phyloP scores from a whole-genome alignment of 345 rosid species.

The Punica granatum region DNA sequence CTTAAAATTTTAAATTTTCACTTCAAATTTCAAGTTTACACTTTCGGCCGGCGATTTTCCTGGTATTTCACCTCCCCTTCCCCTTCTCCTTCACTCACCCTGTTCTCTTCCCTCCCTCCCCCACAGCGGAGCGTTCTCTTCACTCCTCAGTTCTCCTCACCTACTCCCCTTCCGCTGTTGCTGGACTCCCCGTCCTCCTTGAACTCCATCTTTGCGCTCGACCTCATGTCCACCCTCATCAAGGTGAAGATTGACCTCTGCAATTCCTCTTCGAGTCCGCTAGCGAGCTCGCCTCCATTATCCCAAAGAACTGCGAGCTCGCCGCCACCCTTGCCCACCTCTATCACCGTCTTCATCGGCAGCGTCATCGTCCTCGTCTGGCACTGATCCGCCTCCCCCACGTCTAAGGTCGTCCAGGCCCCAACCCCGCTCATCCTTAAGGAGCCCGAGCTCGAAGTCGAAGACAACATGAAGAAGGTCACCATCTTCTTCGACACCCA shows the following conservation, averaged over 20 bases:
- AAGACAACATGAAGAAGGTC: slow-evolving; percentile 32
- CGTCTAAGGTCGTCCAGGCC: slow-evolving; percentile 15
- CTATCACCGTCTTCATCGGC: slow-evolving; percentile 34
- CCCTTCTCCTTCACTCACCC: neutral
- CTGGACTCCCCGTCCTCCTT: slow-evolving; percentile 12
- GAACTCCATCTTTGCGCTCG: slow-evolving; percentile 20
- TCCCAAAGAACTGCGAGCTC: slow-evolving; percentile 27
- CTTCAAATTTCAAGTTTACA: too few species aligned
- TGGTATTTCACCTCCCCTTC: neutral
- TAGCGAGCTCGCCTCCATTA: slow-evolving; percentile 16
- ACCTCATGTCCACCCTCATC: slow-evolving; percentile 26
- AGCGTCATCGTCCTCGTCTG: slow-evolving; percentile 27
- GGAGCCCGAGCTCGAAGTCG: slow-evolving; percentile 28
- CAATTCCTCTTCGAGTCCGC: slow-evolving; percentile 17
- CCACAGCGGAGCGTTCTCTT: neutral
- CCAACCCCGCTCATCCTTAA: slow-evolving; percentile 26
- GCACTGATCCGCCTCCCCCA: slow-evolving; percentile 25
- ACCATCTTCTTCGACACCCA: slow-evolving; percentile 42
- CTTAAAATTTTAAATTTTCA: too few species aligned
- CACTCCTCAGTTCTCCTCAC: neutral
- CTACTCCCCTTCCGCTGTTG: neutral
- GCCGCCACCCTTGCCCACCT: slow-evolving; percentile 29
- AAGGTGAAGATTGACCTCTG: slow-evolving; percentile 24
- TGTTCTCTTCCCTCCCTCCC: neutral
- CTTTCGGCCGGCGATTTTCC: too few species aligned